phyloP scores from a whole-genome alignment of 805 yeast species.

The Blastobotrys attinorum region DNA sequence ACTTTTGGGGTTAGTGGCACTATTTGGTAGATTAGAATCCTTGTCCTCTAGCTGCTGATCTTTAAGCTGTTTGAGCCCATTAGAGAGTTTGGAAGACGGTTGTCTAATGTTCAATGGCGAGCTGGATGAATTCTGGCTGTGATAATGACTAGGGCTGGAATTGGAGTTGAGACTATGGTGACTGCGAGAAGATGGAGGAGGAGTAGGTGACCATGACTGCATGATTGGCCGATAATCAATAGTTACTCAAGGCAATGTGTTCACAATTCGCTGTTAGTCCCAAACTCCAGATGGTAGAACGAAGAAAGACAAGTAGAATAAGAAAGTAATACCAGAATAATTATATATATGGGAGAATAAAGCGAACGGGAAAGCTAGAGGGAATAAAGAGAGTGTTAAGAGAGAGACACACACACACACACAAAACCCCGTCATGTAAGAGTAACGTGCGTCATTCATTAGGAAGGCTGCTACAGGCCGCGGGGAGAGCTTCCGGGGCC shows the following conservation, averaged over 20 bases:
- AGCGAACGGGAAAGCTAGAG: background rate
- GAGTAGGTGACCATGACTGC: background rate
- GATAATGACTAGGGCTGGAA: background rate
- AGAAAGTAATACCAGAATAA: background rate
- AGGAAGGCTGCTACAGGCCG: no score
- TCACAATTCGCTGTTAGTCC: no score
- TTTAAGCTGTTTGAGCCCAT: conserved; percentile 9
- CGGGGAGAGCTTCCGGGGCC: no score
- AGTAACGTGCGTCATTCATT: no score
- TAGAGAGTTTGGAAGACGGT: conserved; percentile 9
- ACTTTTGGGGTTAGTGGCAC: conserved; percentile 6
- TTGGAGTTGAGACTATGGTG: background rate
- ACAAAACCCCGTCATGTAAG: no score
- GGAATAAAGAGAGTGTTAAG: no score
- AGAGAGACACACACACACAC: no score
- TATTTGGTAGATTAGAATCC: conserved; percentile 8
- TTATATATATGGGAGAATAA: background rate
- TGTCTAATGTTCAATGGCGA: background rate
- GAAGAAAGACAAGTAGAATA: background rate
- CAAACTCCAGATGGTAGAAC: no score
- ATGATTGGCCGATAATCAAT: background rate
- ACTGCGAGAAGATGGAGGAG: background rate
- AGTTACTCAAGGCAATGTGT: no score
- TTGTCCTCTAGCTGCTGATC: conserved; percentile 1
- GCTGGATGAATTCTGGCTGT: background rate